phyloP scores from a whole-genome alignment of 2,329 filamentous ascomycete genomes.

The Pezicula rhizophila region DNA sequence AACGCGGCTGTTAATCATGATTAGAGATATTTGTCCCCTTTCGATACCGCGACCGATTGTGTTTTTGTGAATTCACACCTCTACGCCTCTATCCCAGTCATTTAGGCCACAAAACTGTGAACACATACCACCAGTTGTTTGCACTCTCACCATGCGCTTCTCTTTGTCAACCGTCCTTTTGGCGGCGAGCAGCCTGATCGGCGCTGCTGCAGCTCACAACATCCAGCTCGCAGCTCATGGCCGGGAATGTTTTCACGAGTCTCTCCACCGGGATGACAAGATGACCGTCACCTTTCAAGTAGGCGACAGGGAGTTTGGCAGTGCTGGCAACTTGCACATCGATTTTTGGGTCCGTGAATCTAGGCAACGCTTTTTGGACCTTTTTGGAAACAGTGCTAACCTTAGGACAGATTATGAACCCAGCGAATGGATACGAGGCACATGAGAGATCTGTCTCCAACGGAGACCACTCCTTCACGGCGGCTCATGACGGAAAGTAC shows the following conservation, averaged over 20 bases:
- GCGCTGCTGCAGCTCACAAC: conserved; percentile 75
- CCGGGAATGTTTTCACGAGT: conserved; percentile 96
- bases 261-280: conserved; percentile 85
- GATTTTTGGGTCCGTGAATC: conserved; percentile 85
- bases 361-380: neutral
- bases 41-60: neutral
- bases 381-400: conserved; percentile 7
- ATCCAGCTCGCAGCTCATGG: conserved; percentile 91
- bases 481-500: conserved; percentile 80
- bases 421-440: conserved; percentile 66
- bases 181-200: conserved; percentile 28
- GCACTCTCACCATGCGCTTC: conserved; percentile 24
- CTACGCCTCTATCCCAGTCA: neutral
- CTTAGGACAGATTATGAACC: conserved; percentile 64
- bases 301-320: conserved; percentile 91
- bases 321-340: conserved; percentile 88
- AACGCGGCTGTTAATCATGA: neutral
- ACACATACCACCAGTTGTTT: neutral
- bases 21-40: neutral
- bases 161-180: conserved; percentile 22
- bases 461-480: conserved; percentile 89
- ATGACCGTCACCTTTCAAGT: conserved; percentile 99
- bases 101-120: neutral
- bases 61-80: neutral
- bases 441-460: conserved; percentile 78